Conservation (phyloP, 2,329 filamentous ascomycete genomes). For the Blastomyces percursus region DNA sequence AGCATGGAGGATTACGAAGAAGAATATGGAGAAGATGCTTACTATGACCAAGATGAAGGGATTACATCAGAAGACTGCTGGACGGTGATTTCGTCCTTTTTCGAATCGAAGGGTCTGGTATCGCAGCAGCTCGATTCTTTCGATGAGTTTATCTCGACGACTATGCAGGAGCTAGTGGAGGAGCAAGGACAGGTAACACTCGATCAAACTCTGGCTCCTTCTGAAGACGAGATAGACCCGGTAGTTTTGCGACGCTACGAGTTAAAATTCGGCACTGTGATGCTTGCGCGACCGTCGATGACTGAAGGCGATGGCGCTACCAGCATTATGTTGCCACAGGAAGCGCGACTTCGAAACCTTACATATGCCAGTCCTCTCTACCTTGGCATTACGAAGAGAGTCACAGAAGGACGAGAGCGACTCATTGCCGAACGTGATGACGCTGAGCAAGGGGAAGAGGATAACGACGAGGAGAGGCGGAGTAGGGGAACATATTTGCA, state of each 20-base stretch:
- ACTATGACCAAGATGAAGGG: slow-evolving; percentile 55
- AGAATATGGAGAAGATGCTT: slow-evolving; percentile 59
- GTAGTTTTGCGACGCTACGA: slow-evolving; percentile 86
- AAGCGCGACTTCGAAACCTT: slow-evolving; percentile 87
- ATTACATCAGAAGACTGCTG: slow-evolving; percentile 98
- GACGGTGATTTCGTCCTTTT: slow-evolving; percentile 95
- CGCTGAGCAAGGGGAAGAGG: slow-evolving; percentile 39
- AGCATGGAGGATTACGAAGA: slow-evolving; percentile 49
- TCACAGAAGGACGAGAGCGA: slow-evolving; percentile 70
- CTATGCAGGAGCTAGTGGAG: slow-evolving; percentile 86
- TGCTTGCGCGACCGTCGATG: slow-evolving; percentile 79
- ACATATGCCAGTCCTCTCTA: slow-evolving; percentile 92
- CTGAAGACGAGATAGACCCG: slow-evolving; percentile 58
- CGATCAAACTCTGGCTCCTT: slow-evolving; percentile 76
- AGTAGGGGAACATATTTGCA: slow-evolving; percentile 33
- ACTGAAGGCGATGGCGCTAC: slow-evolving; percentile 88
- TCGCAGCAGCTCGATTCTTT: slow-evolving; percentile 98
- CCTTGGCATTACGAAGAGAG: slow-evolving; percentile 74
- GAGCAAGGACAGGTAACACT: slow-evolving; percentile 88
- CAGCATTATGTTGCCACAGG: slow-evolving; percentile 77
- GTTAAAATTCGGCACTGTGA: slow-evolving; percentile 83
- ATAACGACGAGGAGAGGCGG: slow-evolving; percentile 42
- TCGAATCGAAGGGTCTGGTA: slow-evolving; percentile 88
- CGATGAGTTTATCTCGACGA: slow-evolving; percentile 89
- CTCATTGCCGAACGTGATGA: slow-evolving; percentile 58